A percentile compares a stretch with the other conserved stretches of the same genome.
phyloP scores from a whole-genome alignment of 2,329 filamentous ascomycete species.

The Penicillium sp. region DNA sequence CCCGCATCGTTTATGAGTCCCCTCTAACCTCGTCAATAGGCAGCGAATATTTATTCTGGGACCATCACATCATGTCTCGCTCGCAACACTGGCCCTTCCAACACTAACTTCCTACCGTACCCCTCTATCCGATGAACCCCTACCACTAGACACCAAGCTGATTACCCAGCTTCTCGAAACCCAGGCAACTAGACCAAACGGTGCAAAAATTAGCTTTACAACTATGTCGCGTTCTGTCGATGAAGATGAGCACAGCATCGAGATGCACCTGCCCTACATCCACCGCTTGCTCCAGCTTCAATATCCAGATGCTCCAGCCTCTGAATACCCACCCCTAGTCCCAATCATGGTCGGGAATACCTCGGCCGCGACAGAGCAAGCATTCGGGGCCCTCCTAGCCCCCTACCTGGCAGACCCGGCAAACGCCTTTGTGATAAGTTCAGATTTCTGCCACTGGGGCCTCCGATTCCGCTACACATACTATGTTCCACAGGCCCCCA shows the following conservation, averaged over 20 bases:
- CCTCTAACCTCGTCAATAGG: conserved; percentile 37
- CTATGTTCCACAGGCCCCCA: conserved; percentile 59
- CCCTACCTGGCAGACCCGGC: conserved; percentile 70
- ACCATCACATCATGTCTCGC: conserved; percentile 83
- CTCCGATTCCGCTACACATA: conserved; percentile 76
- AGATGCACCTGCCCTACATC: conserved; percentile 95
- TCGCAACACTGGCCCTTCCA: conserved; percentile 74
- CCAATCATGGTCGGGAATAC: conserved; percentile 85
- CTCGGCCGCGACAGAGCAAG: conserved; percentile 61
- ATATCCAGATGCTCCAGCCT: conserved; percentile 47
- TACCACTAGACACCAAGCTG: conserved; percentile 45
- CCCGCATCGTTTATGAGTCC: background rate
- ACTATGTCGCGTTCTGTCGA: conserved; percentile 66
- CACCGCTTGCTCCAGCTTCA: conserved; percentile 68
- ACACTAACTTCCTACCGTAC: conserved; percentile 57
- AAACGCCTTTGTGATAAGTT: conserved; percentile 84
- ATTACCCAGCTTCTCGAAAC: conserved; percentile 38
- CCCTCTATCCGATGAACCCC: conserved; percentile 43
- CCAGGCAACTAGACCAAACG: conserved; percentile 29
- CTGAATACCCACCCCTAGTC: conserved; percentile 69
- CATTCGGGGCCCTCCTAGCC: conserved; percentile 67
- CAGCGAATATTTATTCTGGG: conserved; percentile 91
- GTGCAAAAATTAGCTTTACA: conserved; percentile 38
- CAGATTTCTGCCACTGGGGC: conserved; percentile 98
- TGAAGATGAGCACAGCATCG: conserved; percentile 83